Evolutionary conservation across 768 basidiomycete genomes (phyloP), one percentile per base, ranked within the genome.

Genomic region (Boletus vermiculosoides): DNA sequence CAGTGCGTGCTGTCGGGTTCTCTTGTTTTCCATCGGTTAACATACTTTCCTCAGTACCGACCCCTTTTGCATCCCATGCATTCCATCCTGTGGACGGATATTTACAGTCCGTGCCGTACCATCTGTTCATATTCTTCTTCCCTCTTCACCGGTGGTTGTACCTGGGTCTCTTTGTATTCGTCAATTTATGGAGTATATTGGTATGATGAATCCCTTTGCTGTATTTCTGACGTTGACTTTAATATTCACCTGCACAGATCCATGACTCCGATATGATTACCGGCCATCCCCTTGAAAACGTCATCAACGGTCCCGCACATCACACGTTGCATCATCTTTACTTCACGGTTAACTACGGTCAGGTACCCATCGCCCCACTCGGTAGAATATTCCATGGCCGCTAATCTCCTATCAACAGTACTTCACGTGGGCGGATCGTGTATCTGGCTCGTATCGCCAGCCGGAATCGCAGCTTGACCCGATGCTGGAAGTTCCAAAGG

Each of bases 201-300:
- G 92, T 92, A 68, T 50, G 86, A 41, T 78, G 31, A 12, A 30
- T 13, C 12, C 18, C 16, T 1, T 5, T 15, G 18, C 34, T 34
- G 16, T 34, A 22, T 22, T 11, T 23, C 6, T 33, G 39, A 54
- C 47, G 47, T 15, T 28, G 13, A 54, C 44, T 30, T 48, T 49
- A 6, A 60, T 31, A 1, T 31, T 20, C 11, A 30, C n/a, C 13
- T 25, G 10, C 9, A 28, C 67, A 94, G 92, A 99, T 99, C 63
- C 96, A 99, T 69, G 97, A 99, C 73, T 95, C 93, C 4, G 97
- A 98, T 77, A 98, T 99, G 96, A 85, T 98, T 67, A 92, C 92
- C 30, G 95, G 90, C 4, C 88, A 92, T 69, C 77, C 86, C 5
- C 81, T 97, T 5, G 96, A 98, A 75, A 86, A 80, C 57, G 74